Base-by-base conservation (phyloP, 2,329 filamentous ascomycete species). In the Fusarium illudens region DNA sequence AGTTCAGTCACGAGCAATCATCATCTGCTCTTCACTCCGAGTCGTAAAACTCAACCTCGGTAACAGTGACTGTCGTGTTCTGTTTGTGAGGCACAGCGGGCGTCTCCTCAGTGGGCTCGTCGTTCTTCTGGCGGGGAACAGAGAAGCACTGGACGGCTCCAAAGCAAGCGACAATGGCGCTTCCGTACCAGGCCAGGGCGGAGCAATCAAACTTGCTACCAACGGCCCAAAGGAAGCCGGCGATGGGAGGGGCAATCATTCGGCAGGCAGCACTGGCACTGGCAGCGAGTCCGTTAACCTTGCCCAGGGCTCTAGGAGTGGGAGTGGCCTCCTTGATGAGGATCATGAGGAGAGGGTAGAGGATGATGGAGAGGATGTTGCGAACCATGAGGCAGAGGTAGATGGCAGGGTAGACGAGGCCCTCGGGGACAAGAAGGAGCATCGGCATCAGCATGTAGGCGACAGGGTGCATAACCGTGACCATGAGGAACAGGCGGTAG, bases 291-390 rank as follows among this genome's bases (percentile, higher is more conserved):
- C 89, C 89, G 64, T 91, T 91, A 70, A 91, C 86, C 70, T 84
- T 88, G 53, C 89, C 89, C 36, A 90, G 79, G 7, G 88, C 84
- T 39, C 80, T 80, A 7, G 82, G 79, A 30, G 81, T 83, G 2
- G 88, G 87, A 1, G 87, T 89, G 2, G 87, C 87, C 72, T 90
- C 87, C 77, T 91, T 91, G 81, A 91, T 86, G 30, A 90, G 80
- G 69, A 91, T 91, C 44, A 91, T 81, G 34, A 91, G 82, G 6
- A 90, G 81, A 3, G 89, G 89, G 72, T 90, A 91, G n/a, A 89
- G 80, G 56, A 89, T 82, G 71, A 90, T 90, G 46, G 85, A 86
- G 34, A 89, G 80, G 13, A 89, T 72, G 71, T 90, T 90, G 55
- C 88, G 84, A 36, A 90, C 74, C 0, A 84, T 78, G 58, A 89